Conservation (phyloP, 257 asterid species). For the Lithospermum erythrorhizon region DNA sequence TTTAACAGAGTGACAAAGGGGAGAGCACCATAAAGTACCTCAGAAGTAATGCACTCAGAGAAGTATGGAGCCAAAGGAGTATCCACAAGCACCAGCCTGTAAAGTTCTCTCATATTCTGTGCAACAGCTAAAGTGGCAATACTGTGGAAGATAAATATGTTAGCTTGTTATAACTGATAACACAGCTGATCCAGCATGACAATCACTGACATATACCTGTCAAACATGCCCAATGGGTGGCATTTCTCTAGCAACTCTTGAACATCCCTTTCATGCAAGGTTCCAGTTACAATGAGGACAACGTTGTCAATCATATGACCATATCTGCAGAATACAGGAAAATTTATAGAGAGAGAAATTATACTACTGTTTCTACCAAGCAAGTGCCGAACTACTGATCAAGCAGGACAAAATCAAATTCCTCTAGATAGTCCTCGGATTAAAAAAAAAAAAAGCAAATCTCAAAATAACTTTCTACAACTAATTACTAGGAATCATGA, state of each 20-base stretch:
- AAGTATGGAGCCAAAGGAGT: conserved; percentile 94
- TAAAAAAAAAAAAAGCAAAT: too few relatives aligned
- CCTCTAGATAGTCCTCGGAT: too few relatives aligned
- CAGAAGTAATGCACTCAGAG: conserved; percentile 88
- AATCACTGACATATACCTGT: conserved; percentile 44
- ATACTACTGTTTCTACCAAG: not conserved
- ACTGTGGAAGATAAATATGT: conserved; percentile 31
- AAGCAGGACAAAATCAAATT: too few relatives aligned
- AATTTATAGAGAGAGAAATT: not conserved
- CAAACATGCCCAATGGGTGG: conserved; percentile 96
- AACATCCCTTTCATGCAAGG: conserved; percentile 92
- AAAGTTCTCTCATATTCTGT: conserved; percentile 92
- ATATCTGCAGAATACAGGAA: conserved; percentile 34
- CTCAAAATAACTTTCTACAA: too few relatives aligned
- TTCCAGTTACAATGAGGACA: conserved; percentile 88
- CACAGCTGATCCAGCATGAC: not conserved
- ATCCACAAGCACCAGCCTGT: conserved; percentile 89
- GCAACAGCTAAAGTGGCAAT: conserved; percentile 88
- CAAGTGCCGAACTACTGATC: not conserved
- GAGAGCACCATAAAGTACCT: conserved; percentile 29
- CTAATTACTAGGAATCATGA: too few relatives aligned
- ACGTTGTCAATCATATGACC: conserved; percentile 97
- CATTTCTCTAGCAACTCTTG: conserved; percentile 92
- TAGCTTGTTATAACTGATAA: conserved; percentile 10
- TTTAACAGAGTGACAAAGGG: too few relatives aligned